Conservation (phyloP, 768 basidiomycete species). For the Lactarius evosmus region DNA sequence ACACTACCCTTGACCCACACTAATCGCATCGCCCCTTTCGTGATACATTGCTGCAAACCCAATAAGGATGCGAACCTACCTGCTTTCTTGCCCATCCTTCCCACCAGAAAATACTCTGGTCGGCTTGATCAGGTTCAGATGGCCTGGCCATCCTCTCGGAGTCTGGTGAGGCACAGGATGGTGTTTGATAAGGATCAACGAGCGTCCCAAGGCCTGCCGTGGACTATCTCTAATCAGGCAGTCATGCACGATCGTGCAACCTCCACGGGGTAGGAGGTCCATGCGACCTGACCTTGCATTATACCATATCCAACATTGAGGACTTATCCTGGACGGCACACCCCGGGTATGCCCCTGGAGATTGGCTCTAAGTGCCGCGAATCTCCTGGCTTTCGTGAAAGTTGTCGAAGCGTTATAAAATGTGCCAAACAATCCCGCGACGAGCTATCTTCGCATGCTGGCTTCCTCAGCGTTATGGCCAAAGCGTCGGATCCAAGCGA, state of each 20-base stretch:
- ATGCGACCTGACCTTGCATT: neutral
- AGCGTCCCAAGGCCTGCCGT: neutral
- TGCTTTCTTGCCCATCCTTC: slow-evolving; percentile 8
- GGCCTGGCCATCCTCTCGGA: slow-evolving; percentile 11
- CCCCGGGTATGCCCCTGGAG: slow-evolving; percentile 5
- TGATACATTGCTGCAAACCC: slow-evolving; percentile 4
- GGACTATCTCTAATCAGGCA: slow-evolving; percentile 11
- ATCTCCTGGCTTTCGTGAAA: slow-evolving; percentile 1
- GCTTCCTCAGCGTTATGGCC: neutral
- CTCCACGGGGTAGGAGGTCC: slow-evolving; percentile 9
- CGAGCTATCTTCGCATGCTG: neutral
- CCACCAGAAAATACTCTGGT: slow-evolving; percentile 16
- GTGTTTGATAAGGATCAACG: slow-evolving; percentile 19
- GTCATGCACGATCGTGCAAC: neutral
- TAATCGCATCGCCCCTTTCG: slow-evolving; percentile 5
- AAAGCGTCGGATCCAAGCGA: neutral
- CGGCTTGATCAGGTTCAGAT: neutral
- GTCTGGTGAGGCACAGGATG: slow-evolving; percentile 6
- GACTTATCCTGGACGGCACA: slow-evolving; percentile 1
- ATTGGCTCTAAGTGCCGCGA: neutral
- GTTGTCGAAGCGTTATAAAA: neutral
- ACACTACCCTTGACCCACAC: slow-evolving; percentile 1
- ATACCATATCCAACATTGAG: slow-evolving; percentile 12
- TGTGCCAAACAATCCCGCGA: neutral
- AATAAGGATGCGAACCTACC: slow-evolving; percentile 18